Evolutionary conservation across 2,329 filamentous ascomycete species (phyloP).

Genomic region (Cercospora sp.): DNA sequence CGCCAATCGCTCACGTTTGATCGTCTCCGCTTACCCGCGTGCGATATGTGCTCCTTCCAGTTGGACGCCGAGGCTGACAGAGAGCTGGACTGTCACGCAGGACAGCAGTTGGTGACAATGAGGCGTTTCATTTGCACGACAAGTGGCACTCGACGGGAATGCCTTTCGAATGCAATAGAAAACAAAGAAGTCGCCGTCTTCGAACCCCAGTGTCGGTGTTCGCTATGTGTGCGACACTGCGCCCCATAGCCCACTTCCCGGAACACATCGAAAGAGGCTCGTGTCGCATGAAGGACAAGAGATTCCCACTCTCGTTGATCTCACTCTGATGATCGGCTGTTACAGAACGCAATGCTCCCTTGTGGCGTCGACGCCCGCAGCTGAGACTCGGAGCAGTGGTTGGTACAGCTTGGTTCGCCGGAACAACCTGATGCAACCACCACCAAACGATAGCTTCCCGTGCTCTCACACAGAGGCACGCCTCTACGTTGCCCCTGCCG

Average conservation of each 20-base stretch:
- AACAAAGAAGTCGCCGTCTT: neutral
- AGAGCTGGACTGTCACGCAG: neutral
- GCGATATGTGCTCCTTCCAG: neutral
- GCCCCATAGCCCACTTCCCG: slow-evolving; percentile 1
- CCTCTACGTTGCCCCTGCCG: slow-evolving; percentile 14
- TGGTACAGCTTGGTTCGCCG: slow-evolving; percentile 13
- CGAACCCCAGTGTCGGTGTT: neutral
- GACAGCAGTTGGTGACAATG: neutral
- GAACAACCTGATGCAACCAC: slow-evolving; percentile 10
- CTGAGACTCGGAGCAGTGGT: slow-evolving; percentile 12
- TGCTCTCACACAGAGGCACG: slow-evolving; percentile 14
- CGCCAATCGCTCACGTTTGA: slow-evolving; percentile 1
- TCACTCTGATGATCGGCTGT: slow-evolving; percentile 2
- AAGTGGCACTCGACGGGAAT: neutral
- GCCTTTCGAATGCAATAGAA: neutral
- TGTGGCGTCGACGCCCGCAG: slow-evolving; percentile 12
- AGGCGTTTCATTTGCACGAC: slow-evolving; percentile 4
- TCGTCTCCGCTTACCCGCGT: neutral
- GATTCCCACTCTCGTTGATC: neutral
- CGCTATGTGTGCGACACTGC: neutral
- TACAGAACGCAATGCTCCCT: slow-evolving; percentile 1
- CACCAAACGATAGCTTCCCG: slow-evolving; percentile 5
- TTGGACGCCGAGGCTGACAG: neutral
- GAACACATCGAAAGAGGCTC: slow-evolving; percentile 5
- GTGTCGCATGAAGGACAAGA: slow-evolving; percentile 1